Evolutionary conservation across 192 early-diverging fungal genomes (phyloP).

Genomic region (Coemansia sp.): DNA sequence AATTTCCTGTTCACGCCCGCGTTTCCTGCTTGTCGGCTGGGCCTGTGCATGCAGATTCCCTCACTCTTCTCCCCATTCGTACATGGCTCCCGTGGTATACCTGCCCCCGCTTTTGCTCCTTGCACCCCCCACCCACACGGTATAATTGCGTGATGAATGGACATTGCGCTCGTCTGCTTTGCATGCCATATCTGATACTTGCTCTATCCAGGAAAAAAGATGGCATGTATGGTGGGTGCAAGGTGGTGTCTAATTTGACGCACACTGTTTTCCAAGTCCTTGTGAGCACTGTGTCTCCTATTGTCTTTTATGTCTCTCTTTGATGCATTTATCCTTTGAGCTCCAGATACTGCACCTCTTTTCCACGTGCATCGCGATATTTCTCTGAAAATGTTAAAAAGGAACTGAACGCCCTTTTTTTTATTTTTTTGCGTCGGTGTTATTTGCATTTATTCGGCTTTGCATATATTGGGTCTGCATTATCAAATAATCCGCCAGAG

Average conservation of each 20-base stretch:
- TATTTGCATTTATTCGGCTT: constrained; percentile 6
- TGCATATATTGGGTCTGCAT: constrained; percentile 10
- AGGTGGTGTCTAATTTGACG: background rate
- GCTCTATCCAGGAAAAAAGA: background rate
- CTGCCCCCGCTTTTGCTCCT: background rate
- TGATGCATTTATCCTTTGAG: constrained; percentile 5
- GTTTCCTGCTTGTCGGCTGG: constrained; percentile 5
- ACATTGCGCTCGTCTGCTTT: background rate
- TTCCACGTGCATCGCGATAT: background rate
- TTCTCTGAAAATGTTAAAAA: background rate
- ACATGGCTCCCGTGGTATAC: constrained; percentile 8
- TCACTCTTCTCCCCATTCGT: background rate
- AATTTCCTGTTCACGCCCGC: background rate
- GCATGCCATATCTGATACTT: background rate
- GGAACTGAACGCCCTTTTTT: background rate
- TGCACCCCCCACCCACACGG: background rate
- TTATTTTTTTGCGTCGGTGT: background rate
- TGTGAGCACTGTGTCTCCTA: background rate
- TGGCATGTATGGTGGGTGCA: background rate
- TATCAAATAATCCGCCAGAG: constrained; percentile 9
- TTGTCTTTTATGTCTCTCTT: background rate
- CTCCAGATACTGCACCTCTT: background rate
- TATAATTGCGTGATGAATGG: background rate
- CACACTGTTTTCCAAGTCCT: background rate
- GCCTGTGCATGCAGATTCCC: constrained; percentile 3